A percentile compares a stretch with the other conserved stretches of the same genome.
These are phyloP conservation scores for Neurospora sp. DNA, from an alignment of 495 filamentous ascomycete species.

Conservation along the genomic window DNA sequence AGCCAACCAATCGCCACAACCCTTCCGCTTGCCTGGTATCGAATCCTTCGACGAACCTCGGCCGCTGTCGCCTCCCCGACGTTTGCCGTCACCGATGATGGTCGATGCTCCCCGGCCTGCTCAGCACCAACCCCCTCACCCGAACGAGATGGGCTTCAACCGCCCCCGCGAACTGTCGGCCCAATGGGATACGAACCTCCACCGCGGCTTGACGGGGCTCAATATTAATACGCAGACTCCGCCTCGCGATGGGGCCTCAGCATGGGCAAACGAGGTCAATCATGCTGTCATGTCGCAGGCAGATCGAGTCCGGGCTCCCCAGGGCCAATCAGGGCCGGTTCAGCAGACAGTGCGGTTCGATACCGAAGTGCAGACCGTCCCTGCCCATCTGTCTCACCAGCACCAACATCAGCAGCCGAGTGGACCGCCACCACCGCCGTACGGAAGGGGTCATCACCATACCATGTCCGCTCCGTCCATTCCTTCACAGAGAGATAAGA, in stretches of 20 bases:
- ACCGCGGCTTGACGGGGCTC: constrained; percentile 62
- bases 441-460: constrained; percentile 31
- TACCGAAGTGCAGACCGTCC: constrained; percentile 15
- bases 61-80: constrained; percentile 51
- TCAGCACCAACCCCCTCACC: constrained; percentile 29
- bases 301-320: constrained; percentile 25
- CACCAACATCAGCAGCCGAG: not conserved
- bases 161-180: constrained; percentile 48
- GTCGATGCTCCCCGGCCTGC: constrained; percentile 40
- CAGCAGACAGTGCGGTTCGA: constrained; percentile 39
- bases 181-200: constrained; percentile 69
- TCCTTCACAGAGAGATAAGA: constrained; percentile 49
- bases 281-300: constrained; percentile 39
- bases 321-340: constrained; percentile 4
- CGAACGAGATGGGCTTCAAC: constrained; percentile 40
- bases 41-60: constrained; percentile 76
- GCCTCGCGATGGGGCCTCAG: constrained; percentile 43
- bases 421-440: not conserved
- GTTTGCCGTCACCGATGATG: constrained; percentile 59
- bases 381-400: not conserved
- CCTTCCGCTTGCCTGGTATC: constrained; percentile 70
- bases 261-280: constrained; percentile 41
- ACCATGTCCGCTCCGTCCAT: constrained; percentile 41
- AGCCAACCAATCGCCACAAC: constrained; percentile 18
- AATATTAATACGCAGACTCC: constrained; percentile 48